Evolutionary conservation across 306 rosid genomes (phyloP).

Genomic region (Trifolium repens): DNA sequence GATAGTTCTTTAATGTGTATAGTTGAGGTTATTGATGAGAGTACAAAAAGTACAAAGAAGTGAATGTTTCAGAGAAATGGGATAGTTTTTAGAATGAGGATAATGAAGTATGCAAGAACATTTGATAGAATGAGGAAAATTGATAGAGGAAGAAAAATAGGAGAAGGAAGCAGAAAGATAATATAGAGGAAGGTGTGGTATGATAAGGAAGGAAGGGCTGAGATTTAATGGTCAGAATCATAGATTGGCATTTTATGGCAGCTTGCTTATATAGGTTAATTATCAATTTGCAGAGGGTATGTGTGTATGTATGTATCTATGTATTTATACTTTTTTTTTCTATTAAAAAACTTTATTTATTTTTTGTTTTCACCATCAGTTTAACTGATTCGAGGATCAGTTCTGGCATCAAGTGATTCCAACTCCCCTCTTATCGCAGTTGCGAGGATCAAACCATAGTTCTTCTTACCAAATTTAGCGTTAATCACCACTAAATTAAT

Average conservation of each 20-base stretch:
- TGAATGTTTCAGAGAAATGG: slow-evolving; percentile 29
- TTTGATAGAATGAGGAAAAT: slow-evolving; percentile 25
- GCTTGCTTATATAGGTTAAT: slow-evolving; percentile 27
- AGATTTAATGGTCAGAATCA: slow-evolving; percentile 74
- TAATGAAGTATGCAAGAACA: slow-evolving; percentile 46
- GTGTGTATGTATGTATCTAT: not conserved
- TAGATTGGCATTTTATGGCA: slow-evolving; percentile 56
- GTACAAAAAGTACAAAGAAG: slow-evolving; percentile 21
- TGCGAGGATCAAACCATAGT: too few relatives aligned
- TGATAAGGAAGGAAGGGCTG: slow-evolving; percentile 99
- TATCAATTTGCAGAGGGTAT: slow-evolving; percentile 30
- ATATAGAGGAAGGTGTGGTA: slow-evolving; percentile 48
- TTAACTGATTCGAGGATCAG: too few relatives aligned
- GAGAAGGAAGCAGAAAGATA: slow-evolving; percentile 41
- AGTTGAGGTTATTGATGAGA: slow-evolving; percentile 29
- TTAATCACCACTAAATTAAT: too few relatives aligned
- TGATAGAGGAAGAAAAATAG: slow-evolving; percentile 36
- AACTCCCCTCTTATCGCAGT: too few relatives aligned
- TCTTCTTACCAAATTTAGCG: too few relatives aligned
- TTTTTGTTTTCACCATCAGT: too few relatives aligned
- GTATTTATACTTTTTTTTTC: not conserved
- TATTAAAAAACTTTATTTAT: too few relatives aligned
- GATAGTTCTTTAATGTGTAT: slow-evolving; percentile 45
- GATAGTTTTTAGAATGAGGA: slow-evolving; percentile 51
- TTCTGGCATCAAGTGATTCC: too few relatives aligned